These are phyloP conservation scores for Blastobotrys aristatus DNA, from an alignment of 1,139 yeast species.

Conservation along the genomic window DNA sequence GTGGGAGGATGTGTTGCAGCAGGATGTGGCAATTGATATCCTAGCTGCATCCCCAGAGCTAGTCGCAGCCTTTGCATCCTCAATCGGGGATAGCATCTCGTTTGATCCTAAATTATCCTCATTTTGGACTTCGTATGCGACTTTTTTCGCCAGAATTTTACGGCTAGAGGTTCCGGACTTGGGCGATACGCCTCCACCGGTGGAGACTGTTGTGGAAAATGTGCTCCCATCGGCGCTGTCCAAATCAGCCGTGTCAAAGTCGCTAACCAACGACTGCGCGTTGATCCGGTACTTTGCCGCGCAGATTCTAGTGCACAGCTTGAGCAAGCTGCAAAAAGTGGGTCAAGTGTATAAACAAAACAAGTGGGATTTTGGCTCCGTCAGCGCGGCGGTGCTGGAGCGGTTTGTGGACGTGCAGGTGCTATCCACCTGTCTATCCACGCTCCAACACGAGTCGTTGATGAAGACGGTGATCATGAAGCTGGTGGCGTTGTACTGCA, in stretches of 20 bases:
- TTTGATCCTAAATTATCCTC: constrained; percentile 67
- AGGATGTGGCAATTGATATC: constrained; percentile 50
- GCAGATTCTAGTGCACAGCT: constrained; percentile 52
- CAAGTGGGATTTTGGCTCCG: constrained; percentile 39
- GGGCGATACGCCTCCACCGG: constrained; percentile 25
- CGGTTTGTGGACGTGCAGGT: constrained; percentile 48
- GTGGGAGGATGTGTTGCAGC: constrained; percentile 67
- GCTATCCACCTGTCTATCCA: constrained; percentile 37
- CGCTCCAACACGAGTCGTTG: constrained; percentile 34
- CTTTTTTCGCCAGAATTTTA: constrained; percentile 55
- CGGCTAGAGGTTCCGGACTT: constrained; percentile 48
- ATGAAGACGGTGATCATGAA: constrained; percentile 32
- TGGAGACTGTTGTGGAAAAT: constrained; percentile 43
- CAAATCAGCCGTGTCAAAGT: constrained; percentile 51
- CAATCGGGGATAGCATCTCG: constrained; percentile 45
- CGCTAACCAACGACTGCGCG: constrained; percentile 49
- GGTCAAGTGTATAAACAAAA: constrained; percentile 38
- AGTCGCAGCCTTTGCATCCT: constrained; percentile 63
- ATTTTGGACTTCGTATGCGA: constrained; percentile 75
- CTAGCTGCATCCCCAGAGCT: constrained; percentile 60
- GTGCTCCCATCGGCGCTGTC: constrained; percentile 67
- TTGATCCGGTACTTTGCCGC: constrained; percentile 63
- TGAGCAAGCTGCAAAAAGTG: constrained; percentile 48
- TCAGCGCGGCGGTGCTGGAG: constrained; percentile 38
- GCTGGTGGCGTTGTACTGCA: constrained; percentile 21